Conservation (phyloP, 495 filamentous ascomycete genomes). For the Daldinia childiae region DNA sequence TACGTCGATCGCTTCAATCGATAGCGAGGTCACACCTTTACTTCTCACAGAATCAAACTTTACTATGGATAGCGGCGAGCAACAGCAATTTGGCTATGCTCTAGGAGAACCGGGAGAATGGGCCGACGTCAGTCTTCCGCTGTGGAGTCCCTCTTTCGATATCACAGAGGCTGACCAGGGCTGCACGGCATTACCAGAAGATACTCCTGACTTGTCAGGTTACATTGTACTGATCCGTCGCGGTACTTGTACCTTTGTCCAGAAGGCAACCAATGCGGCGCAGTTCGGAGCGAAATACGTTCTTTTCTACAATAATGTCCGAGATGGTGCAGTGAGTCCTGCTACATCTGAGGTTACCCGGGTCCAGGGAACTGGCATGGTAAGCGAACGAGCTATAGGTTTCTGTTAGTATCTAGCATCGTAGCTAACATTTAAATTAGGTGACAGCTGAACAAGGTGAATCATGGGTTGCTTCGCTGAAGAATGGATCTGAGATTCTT, state of each 20-base stretch:
- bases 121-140: conserved; percentile 53
- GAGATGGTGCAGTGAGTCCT: conserved; percentile 45
- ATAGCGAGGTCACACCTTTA: conserved; percentile 56
- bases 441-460: conserved; percentile 56
- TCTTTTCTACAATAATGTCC: conserved; percentile 62
- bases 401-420: not conserved
- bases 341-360: conserved; percentile 40
- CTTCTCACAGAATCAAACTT: conserved; percentile 52
- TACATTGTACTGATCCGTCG: conserved; percentile 65
- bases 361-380: conserved; percentile 55
- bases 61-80: conserved; percentile 42
- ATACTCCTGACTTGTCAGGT: conserved; percentile 60
- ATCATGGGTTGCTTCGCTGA: conserved; percentile 52
- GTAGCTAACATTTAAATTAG: conserved; percentile 34
- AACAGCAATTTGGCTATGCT: conserved; percentile 51
- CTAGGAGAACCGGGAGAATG: conserved; percentile 52
- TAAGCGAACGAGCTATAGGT: conserved; percentile 7
- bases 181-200: conserved; percentile 55
- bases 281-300: conserved; percentile 64
- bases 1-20: conserved; percentile 63
- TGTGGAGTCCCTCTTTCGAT: conserved; percentile 62
- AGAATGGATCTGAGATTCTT: conserved; percentile 50
- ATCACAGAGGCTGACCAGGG: conserved; percentile 56
- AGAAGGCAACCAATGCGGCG: conserved; percentile 61
- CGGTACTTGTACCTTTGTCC: conserved; percentile 60